Evolutionary conservation across 1,284 basidiomycete genomes (phyloP).

Genomic region (Golubevia pallescens): DNA sequence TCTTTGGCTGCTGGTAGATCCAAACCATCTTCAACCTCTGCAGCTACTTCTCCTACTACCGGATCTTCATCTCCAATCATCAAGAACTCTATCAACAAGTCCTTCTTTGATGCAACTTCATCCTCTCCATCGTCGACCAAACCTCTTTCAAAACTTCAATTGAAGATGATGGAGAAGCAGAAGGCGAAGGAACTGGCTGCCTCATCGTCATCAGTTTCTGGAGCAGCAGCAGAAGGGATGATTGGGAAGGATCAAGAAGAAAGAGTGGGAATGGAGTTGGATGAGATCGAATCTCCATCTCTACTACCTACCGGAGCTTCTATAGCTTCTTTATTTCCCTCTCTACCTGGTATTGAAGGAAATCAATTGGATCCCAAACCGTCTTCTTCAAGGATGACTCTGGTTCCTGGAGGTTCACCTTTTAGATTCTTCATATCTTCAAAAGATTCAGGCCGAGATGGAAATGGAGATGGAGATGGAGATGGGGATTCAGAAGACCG

Average conservation of each 20-base stretch:
- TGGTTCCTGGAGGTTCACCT: constrained; percentile 28
- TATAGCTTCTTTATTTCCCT: constrained; percentile 40
- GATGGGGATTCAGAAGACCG: constrained; percentile 7
- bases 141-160: constrained; percentile 69
- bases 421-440: constrained; percentile 27
- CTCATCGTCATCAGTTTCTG: constrained; percentile 13
- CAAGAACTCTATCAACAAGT: too few relatives aligned
- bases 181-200: constrained; percentile 5
- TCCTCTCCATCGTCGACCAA: constrained; percentile 5
- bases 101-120: too few relatives aligned
- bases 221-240: too few relatives aligned
- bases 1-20: constrained; percentile 38
- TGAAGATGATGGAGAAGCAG: constrained; percentile 65
- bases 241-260: too few relatives aligned
- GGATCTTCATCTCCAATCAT: constrained; percentile 3
- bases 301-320: constrained; percentile 8
- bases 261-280: too few relatives aligned
- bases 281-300: background rate
- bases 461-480: constrained; percentile 17
- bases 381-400: constrained; percentile 10
- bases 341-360: too few relatives aligned
- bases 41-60: constrained; percentile 8
- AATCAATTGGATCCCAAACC: constrained; percentile 4
- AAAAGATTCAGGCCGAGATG: constrained; percentile 5
- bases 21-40: constrained; percentile 3